A percentile compares a stretch with the other conserved stretches of the same genome.
Evolutionary conservation across 495 filamentous ascomycete genomes (phyloP).

Genomic region (Xylaria scruposa): DNA sequence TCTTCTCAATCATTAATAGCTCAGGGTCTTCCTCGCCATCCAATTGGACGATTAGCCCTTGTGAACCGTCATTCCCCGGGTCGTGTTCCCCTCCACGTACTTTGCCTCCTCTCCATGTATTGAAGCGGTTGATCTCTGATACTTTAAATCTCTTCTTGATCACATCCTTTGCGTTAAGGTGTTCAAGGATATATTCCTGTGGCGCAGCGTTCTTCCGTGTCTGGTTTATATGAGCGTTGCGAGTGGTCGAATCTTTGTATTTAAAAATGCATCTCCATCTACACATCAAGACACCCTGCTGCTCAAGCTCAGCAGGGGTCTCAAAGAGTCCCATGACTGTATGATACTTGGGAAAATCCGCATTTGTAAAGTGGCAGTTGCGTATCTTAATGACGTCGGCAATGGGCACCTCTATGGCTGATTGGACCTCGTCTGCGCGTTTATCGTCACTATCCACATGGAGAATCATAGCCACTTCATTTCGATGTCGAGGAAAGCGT

Average conservation of each 20-base stretch:
- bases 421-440: conserved; percentile 47
- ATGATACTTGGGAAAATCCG: conserved; percentile 47
- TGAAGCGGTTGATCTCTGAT: conserved; percentile 31
- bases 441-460: conserved; percentile 53
- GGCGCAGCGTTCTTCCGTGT: conserved; percentile 27
- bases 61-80: conserved; percentile 10
- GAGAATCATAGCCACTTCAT: conserved; percentile 62
- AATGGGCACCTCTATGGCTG: conserved; percentile 50
- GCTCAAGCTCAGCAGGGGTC: conserved; percentile 33
- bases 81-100: conserved; percentile 44
- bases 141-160: conserved; percentile 31
- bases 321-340: conserved; percentile 37
- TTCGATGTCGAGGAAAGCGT: conserved; percentile 50
- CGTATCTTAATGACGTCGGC: conserved; percentile 45
- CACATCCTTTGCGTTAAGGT: conserved; percentile 37
- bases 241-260: conserved; percentile 32
- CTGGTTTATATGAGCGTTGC: conserved; percentile 11
- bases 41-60: conserved; percentile 13
- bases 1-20: conserved; percentile 25
- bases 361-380: conserved; percentile 60
- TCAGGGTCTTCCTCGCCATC: conserved; percentile 14
- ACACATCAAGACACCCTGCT: conserved; percentile 47
- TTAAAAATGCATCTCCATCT: conserved; percentile 41
- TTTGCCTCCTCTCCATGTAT: conserved; percentile 49
- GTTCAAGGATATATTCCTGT: conserved; percentile 41